Percentiles rank a stretch among this genome's conserved stretches.
phyloP scores from a whole-genome alignment of 768 basidiomycete species.

The Clitopilus passeckerianus region DNA sequence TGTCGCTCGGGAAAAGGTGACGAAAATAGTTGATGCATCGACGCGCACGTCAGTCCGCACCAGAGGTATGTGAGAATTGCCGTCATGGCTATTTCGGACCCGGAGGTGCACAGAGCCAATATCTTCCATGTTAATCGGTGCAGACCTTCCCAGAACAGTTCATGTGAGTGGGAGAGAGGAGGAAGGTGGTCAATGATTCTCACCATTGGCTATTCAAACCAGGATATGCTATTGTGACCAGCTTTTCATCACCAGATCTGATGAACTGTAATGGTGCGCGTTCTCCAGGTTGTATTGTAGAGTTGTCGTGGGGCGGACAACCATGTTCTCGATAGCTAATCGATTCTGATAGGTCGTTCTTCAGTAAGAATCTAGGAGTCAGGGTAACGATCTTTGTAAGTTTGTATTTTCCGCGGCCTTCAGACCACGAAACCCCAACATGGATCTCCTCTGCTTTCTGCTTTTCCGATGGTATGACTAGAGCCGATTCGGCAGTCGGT shows the following conservation, averaged over 20 bases:
- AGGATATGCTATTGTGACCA: conserved; percentile 83
- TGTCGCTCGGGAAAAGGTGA: conserved; percentile 66
- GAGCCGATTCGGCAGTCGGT: conserved; percentile 82
- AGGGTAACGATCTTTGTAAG: conserved; percentile 91
- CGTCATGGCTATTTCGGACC: conserved; percentile 37
- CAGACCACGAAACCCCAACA: conserved; percentile 85
- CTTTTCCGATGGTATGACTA: conserved; percentile 61
- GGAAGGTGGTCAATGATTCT: conserved; percentile 2
- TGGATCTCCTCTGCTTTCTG: conserved; percentile 69
- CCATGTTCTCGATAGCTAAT: conserved; percentile 87
- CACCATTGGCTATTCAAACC: conserved; percentile 83
- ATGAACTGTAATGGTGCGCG: conserved; percentile 64
- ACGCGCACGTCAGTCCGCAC: conserved; percentile 76
- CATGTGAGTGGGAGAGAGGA: neutral
- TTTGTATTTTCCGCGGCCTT: conserved; percentile 97
- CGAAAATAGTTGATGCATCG: conserved; percentile 84
- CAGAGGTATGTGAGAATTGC: conserved; percentile 39
- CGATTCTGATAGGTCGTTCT: conserved; percentile 66
- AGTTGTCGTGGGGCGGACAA: conserved; percentile 56
- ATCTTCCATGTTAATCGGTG: conserved; percentile 88
- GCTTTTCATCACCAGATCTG: conserved; percentile 60
- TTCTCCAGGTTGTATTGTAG: conserved; percentile 61
- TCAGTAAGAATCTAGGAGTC: conserved; percentile 85
- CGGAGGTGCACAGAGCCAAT: conserved; percentile 83
- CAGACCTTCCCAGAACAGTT: conserved; percentile 54